A percentile compares a stretch with the other conserved stretches of the same genome.
phyloP scores from a whole-genome alignment of 768 basidiomycete genomes.

The Chiua virens region DNA sequence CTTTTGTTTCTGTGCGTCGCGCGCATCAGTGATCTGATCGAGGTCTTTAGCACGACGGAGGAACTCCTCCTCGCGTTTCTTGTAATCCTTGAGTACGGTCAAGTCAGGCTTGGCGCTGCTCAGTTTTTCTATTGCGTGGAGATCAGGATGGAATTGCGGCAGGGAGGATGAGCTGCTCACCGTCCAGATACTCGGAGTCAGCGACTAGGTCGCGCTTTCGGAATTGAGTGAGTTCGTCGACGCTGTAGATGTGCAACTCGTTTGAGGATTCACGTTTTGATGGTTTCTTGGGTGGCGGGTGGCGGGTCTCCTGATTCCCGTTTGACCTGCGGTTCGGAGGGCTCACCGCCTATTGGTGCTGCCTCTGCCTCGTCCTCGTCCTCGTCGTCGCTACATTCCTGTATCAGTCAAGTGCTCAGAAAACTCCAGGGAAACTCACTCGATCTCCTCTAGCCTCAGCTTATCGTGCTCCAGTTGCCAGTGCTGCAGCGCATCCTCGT shows the following conservation, averaged over 20 bases:
- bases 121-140: constrained; percentile 66
- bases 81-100: constrained; percentile 85
- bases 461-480: constrained; percentile 71
- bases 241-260: constrained; percentile 69
- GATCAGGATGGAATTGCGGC: constrained; percentile 61
- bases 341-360: constrained; percentile 33
- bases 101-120: constrained; percentile 85
- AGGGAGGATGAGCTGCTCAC: constrained; percentile 38
- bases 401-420: neutral
- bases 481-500: constrained; percentile 57
- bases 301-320: constrained; percentile 42
- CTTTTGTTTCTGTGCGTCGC: constrained; percentile 80
- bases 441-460: constrained; percentile 79
- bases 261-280: constrained; percentile 42
- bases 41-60: constrained; percentile 86
- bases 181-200: constrained; percentile 81
- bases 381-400: constrained; percentile 45
- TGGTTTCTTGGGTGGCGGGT: constrained; percentile 27
- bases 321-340: constrained; percentile 39
- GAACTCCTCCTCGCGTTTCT: constrained; percentile 89
- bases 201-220: constrained; percentile 75
- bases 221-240: constrained; percentile 67
- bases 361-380: constrained; percentile 53
- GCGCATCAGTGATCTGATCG: constrained; percentile 67
- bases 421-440: constrained; percentile 52